phyloP scores from a whole-genome alignment of 805 yeast genomes.

The Metschnikowia dekortorum region DNA sequence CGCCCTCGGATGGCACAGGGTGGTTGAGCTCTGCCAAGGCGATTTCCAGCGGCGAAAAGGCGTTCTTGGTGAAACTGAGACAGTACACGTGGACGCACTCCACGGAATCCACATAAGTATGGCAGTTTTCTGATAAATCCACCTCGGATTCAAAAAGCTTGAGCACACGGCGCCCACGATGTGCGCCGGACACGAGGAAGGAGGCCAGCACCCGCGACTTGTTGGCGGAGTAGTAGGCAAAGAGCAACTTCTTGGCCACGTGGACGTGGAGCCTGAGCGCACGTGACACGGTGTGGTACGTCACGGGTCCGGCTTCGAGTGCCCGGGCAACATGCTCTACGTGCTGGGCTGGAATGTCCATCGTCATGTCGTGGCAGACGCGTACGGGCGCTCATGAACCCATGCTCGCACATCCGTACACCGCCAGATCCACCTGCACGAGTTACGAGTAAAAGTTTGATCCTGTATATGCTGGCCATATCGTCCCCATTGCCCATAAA shows the following conservation, averaged over 20 bases:
- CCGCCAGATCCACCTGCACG: neutral
- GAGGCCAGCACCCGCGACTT: slow-evolving; percentile 34
- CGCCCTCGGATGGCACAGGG: neutral
- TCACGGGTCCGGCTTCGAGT: slow-evolving; percentile 21
- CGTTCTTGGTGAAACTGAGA: slow-evolving; percentile 19
- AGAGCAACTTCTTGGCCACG: slow-evolving; percentile 37
- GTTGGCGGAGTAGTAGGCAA: slow-evolving; percentile 35
- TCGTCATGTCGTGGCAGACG: slow-evolving; percentile 17
- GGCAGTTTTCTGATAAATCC: slow-evolving; percentile 21
- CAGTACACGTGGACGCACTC: slow-evolving; percentile 38
- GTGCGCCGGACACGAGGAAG: slow-evolving; percentile 39
- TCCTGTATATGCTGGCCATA: too few species aligned
- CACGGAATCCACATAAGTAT: slow-evolving; percentile 24
- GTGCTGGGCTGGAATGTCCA: slow-evolving; percentile 26
- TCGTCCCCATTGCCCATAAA: too few species aligned
- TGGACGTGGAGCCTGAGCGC: slow-evolving; percentile 32
- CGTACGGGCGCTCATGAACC: neutral
- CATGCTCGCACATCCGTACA: neutral
- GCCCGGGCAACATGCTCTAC: slow-evolving; percentile 26
- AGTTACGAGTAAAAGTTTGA: too few species aligned
- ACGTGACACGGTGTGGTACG: slow-evolving; percentile 41
- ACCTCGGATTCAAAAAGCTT: slow-evolving; percentile 22
- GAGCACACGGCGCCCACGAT: slow-evolving; percentile 13
- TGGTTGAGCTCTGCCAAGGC: slow-evolving; percentile 16
- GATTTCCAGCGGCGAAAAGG: slow-evolving; percentile 10